Evolutionary conservation across 257 asterid species (phyloP).

Genomic region (Petunia axillaris): DNA sequence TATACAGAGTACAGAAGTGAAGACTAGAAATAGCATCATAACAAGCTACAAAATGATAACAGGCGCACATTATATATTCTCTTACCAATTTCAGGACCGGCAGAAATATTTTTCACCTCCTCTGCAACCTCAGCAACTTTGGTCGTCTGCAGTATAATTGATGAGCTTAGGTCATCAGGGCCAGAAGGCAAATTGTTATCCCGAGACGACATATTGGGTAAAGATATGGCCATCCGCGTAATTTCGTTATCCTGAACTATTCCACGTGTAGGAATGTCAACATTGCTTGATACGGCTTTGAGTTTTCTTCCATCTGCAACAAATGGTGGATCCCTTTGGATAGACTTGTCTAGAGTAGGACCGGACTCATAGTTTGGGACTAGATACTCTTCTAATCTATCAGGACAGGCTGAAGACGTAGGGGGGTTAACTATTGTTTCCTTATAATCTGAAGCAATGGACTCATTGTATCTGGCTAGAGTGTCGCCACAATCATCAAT

Average conservation of each 20-base stretch:
- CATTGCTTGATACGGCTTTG: constrained; percentile 50
- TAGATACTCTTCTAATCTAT: constrained; percentile 34
- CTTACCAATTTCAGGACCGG: constrained; percentile 52
- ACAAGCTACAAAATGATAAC: constrained; percentile 4
- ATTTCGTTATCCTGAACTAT: constrained; percentile 42
- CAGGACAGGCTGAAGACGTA: constrained; percentile 31
- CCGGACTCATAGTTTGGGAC: constrained; percentile 33
- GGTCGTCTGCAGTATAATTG: constrained; percentile 34
- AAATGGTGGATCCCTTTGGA: constrained; percentile 37
- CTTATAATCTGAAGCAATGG: constrained; percentile 32
- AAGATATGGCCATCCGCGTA: constrained; percentile 56
- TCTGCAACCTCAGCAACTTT: constrained; percentile 31
- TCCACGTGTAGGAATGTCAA: constrained; percentile 41
- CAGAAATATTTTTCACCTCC: constrained; percentile 42
- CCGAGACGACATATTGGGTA: constrained; percentile 56
- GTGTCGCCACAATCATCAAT: constrained; percentile 46
- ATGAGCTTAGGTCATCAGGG: constrained; percentile 31
- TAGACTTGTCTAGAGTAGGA: constrained; percentile 41
- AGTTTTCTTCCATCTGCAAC: constrained; percentile 41
- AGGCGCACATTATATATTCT: background rate
- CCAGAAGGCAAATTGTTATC: constrained; percentile 31
- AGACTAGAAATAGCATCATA: background rate
- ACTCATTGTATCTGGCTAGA: constrained; percentile 29
- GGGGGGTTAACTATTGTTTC: constrained; percentile 33
- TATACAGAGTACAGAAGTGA: background rate